Conservation (phyloP, 768 basidiomycete species). For the Calocybe indica region DNA sequence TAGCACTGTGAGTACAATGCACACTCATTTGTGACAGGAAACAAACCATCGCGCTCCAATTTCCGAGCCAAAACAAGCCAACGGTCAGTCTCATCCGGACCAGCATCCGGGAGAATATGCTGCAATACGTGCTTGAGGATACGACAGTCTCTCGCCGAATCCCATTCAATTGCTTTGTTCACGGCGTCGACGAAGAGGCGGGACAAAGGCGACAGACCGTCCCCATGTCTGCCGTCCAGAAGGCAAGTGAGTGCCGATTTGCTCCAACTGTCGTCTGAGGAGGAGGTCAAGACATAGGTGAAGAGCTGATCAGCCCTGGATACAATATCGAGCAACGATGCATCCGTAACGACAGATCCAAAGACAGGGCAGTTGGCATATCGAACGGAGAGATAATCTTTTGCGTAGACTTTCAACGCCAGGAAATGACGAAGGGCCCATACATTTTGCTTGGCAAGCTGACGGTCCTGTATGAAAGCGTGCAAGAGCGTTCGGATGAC, state of each 20-base stretch:
- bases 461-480: conserved; percentile 51
- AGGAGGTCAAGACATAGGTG: conserved; percentile 56
- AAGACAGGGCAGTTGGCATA: conserved; percentile 45
- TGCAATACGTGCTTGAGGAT: conserved; percentile 57
- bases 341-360: conserved; percentile 24
- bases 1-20: background rate
- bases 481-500: conserved; percentile 49
- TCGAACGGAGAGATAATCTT: conserved; percentile 54
- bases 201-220: conserved; percentile 16
- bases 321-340: conserved; percentile 33
- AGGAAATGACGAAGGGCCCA: conserved; percentile 72
- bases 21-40: background rate
- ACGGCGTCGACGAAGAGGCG: conserved; percentile 25
- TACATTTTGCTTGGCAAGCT: conserved; percentile 48
- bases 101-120: conserved; percentile 52
- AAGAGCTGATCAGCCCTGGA: conserved; percentile 44
- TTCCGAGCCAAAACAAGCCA: conserved; percentile 73
- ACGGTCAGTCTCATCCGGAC: conserved; percentile 59
- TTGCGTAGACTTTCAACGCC: conserved; percentile 53
- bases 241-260: conserved; percentile 29
- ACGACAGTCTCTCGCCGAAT: conserved; percentile 50
- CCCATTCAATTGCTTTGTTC: conserved; percentile 23
- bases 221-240: conserved; percentile 15
- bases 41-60: conserved; percentile 56
- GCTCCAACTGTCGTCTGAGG: conserved; percentile 47